These are phyloP conservation scores for Lentinula detonsa DNA, from an alignment of 768 basidiomycete species.

Conservation along the genomic window DNA sequence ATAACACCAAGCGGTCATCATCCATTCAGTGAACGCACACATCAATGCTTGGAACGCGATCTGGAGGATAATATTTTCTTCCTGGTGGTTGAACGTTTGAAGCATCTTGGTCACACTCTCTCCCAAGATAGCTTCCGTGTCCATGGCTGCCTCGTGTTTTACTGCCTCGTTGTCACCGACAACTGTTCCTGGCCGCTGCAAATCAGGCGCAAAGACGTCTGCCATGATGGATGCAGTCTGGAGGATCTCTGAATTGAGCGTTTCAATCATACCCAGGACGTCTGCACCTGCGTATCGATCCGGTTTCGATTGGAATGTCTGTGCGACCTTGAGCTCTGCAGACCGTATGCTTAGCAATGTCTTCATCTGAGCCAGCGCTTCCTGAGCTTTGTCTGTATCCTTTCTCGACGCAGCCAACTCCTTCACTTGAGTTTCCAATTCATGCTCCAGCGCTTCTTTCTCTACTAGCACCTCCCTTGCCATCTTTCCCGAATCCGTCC, in stretches of 20 bases:
- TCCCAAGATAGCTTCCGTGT: conserved; percentile 11
- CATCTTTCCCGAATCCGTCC: neutral
- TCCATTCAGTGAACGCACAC: conserved; percentile 13
- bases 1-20: conserved; percentile 13
- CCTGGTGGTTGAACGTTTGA: conserved; percentile 8
- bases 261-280: conserved; percentile 25
- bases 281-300: conserved; percentile 31
- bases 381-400: conserved; percentile 14
- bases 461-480: conserved; percentile 13
- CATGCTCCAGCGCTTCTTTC: conserved; percentile 13
- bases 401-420: conserved; percentile 18
- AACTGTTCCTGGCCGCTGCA: conserved; percentile 6
- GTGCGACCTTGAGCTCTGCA: conserved; percentile 32
- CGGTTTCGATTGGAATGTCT: conserved; percentile 27
- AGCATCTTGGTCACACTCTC: conserved; percentile 10
- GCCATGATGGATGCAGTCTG: conserved; percentile 32
- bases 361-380: conserved; percentile 20
- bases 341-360: conserved; percentile 25
- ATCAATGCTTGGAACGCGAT: conserved; percentile 12
- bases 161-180: conserved; percentile 11
- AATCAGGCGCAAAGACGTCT: conserved; percentile 17
- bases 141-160: conserved; percentile 1
- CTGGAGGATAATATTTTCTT: conserved; percentile 9
- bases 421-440: conserved; percentile 15
- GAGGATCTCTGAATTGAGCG: conserved; percentile 29